Base-by-base conservation (phyloP, 805 yeast species). In the Hyphopichia homilentoma region DNA sequence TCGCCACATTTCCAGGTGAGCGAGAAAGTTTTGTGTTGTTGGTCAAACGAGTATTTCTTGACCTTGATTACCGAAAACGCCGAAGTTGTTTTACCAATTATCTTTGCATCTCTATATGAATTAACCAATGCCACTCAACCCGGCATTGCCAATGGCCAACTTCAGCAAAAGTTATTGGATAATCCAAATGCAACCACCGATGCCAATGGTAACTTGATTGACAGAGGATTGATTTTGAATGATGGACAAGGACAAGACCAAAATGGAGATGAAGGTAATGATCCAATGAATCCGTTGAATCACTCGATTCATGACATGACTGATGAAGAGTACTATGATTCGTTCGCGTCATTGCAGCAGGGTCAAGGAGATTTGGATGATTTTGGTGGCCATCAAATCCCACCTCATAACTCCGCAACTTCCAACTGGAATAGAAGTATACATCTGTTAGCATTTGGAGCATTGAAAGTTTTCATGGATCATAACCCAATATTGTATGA, bases 1-100 rank as follows among this genome's bases (percentile, higher is more conserved):
- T 84, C 95, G 2, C 86, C 96, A 17, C 97, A 93, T 65, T 94
- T 93, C 69, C 98, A 93, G 70, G 96, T 93, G 16, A 84, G 94
- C 36, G 98, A 93, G 61, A 87, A 94, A 47, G 96, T 93, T 2
- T 73, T 93, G 38, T 84, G 89, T 54, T 87, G 79, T 59, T 93
- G 96, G 93, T 84, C 86, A 49, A 90, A 90, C 58, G 97, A 93
- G 53, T 89, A 86, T 62, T 89, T 93, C 57, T 75, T 89, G 43
- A 83, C 88, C 25, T 64, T 90, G 47, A 88, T 93, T 30, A 86
- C 94, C 14, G 97, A 93, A 50, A 84, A 84, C 56, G 89, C 95
- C 6, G 96, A 88, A 48, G 89, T 84, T 22, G 87, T 90, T 34
- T 66, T 93, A 47, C 97, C 98, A 18, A 88, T 93, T 28, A 77